Evolutionary conservation across 257 asterid genomes (phyloP), one percentile per base, ranked within the genome.

Genomic region (Gardenia jasminoides): DNA sequence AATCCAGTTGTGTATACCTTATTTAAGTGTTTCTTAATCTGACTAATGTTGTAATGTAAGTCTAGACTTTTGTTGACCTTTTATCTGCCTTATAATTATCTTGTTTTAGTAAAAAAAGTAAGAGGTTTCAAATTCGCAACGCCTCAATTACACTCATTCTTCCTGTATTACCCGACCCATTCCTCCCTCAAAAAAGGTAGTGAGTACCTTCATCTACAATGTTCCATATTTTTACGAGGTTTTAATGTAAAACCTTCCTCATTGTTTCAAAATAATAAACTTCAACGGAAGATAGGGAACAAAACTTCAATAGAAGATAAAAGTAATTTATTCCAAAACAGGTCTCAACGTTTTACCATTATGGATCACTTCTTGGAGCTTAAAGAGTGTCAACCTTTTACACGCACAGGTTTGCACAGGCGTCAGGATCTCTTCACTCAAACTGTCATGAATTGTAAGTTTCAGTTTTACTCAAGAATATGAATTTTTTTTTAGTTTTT

Each of bases 271-370:
- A 47, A 28, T 30, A n/a, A n/a, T n/a, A n/a, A n/a, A n/a, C n/a
- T n/a, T n/a, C n/a, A n/a, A n/a, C n/a, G n/a, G n/a, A n/a, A n/a
- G n/a, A n/a, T n/a, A n/a, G n/a, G n/a, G n/a, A n/a, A n/a, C n/a
- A n/a, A 59, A 56, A 41, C 30, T 69, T 17, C 22, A 16, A 52
- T 15, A 19, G 22, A 52, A 52, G 59, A 52, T 19, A n/a, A 16
- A 19, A 52, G 24, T 52, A 52, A 28, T 36, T 30, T 46, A 44
- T 16, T 10, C 94, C 98, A 22, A 86, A 88, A 85, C 90, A 88
- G 89, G 97, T 92, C 80, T 92, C 99, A 0, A 84, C 31, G 91
- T 95, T 81, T 89, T 95, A 78, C 99, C 99, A 20, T 78, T 82
- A 87, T 91, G 92, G 98, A 85, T 90, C 89, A 86, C 87, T 80